Base-by-base conservation (phyloP, 106 monocot species). In the Narthecium ossifragum region DNA sequence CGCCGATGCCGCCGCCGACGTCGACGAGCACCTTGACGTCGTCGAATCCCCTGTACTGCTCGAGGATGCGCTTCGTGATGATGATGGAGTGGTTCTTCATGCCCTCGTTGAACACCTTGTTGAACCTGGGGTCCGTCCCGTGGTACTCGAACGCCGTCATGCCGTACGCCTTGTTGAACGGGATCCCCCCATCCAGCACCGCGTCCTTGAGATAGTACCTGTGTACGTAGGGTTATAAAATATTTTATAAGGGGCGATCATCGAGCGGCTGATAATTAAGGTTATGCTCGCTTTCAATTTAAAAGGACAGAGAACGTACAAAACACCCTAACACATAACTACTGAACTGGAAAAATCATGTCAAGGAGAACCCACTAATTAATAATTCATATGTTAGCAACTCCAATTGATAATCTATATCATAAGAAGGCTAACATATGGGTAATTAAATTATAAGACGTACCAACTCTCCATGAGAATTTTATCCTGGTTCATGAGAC, bases 381-480 rank as follows among this genome's bases (percentile, higher is more conserved):
- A n/a, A n/a, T n/a, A n/a, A n/a, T n/a, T n/a, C n/a, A n/a, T n/a
- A n/a, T n/a, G n/a, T n/a, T n/a, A n/a, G n/a, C n/a, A n/a, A n/a
- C n/a, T n/a, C n/a, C n/a, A n/a, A n/a, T n/a, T n/a, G n/a, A n/a
- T n/a, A n/a, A n/a, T n/a, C n/a, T n/a, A n/a, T n/a, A n/a, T n/a
- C 3, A 55, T 8, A 38, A 53, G 74, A n/a, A n/a, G n/a, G n/a
- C n/a, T n/a, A n/a, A n/a, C n/a, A n/a, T n/a, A n/a, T n/a, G n/a
- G n/a, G n/a, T n/a, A n/a, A n/a, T n/a, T n/a, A n/a, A n/a, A n/a
- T n/a, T n/a, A n/a, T n/a, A n/a, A n/a, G n/a, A n/a, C n/a, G n/a
- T n/a, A n/a, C 80, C 80, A 80, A 71, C 75, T 69, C 64, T 78
- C 74, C 70, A 90, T 85, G 47, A 64, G 63, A 50, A 85, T 53